Base-by-base conservation (phyloP, 495 filamentous ascomycete species). In the Penicillium maclennaniae region DNA sequence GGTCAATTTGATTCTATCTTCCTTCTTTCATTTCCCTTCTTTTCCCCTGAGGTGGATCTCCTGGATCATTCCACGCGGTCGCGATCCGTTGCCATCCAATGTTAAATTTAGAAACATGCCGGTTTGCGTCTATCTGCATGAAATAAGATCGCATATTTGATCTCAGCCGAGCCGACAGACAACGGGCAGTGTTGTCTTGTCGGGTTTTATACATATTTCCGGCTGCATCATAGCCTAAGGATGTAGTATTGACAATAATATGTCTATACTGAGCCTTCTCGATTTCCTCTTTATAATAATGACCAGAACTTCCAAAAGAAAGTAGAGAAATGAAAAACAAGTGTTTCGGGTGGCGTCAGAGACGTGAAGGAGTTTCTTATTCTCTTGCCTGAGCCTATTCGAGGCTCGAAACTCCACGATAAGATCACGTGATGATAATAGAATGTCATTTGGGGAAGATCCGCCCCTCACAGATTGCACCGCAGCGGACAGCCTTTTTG, bases 401-500 rank as follows among this genome's bases (percentile, higher is more conserved):
- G 6, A 26, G 42, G 14, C 19, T 20, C 36, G 45, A 23, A 23
- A 23, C 23, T 51, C 46, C 46, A 28, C 6, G 38, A 40, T 20
- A 25, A 16, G 43, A 20, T 58, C 55, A 58, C 50, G 41, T 53
- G 55, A 49, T 9, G 55, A 58, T 58, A 58, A 45, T 38, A 27
- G 10, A 27, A 10, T 45, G 28, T 23, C 47, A 41, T 41, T 41
- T 54, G 14, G 51, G 51, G 51, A 38, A 47, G 34, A 27, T 39
- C 28, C 12, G 28, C 49, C 20, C 31, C 34, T 34, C 15, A 27
- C 21, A 43, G 17, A 31, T 17, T 7, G 39, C 43, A 25, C 37
- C 25, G 37, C 47, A 21, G 37, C 47, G 23, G 47, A 21, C 21
- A 17, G 31, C 31, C 31, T 34, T 12, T 34, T 14, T 23, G 23